These are phyloP conservation scores for Xylariales sp. DNA, from an alignment of 2,329 filamentous ascomycete species.

Conservation along the genomic window DNA sequence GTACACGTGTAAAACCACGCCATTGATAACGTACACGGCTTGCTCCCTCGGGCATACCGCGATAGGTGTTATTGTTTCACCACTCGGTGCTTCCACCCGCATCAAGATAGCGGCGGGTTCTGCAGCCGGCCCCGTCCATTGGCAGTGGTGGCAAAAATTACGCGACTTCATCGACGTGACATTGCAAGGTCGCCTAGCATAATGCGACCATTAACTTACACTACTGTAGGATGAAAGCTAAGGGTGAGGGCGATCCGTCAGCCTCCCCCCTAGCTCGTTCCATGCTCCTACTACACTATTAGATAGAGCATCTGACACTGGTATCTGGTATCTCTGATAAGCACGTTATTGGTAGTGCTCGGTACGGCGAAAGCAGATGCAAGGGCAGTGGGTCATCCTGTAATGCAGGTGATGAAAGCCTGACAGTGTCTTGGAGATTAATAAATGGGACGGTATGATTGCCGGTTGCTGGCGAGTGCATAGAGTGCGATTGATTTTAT, in stretches of 20 bases:
- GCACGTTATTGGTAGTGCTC: conserved; percentile 14
- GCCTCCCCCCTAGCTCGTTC: conserved; percentile 16
- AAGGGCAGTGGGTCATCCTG: conserved; percentile 17
- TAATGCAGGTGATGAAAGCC: conserved; percentile 23
- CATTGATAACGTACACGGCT: conserved; percentile 19
- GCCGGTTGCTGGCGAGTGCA: background rate
- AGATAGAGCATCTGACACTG: conserved; percentile 24
- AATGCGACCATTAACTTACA: conserved; percentile 17
- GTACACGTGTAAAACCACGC: background rate
- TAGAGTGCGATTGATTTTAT: conserved; percentile 8
- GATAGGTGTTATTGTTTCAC: background rate
- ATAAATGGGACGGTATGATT: conserved; percentile 7
- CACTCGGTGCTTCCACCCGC: background rate
- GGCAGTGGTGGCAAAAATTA: conserved; percentile 18
- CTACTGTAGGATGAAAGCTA: conserved; percentile 4
- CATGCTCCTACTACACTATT: background rate
- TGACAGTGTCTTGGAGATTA: conserved; percentile 20
- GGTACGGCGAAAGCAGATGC: conserved; percentile 4
- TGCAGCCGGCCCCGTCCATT: background rate
- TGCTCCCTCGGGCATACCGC: conserved; percentile 20
- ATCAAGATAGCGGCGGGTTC: conserved; percentile 16
- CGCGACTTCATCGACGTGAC: conserved; percentile 23
- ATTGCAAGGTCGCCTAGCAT: conserved; percentile 30
- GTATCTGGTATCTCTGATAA: conserved; percentile 15
- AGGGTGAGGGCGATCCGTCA: conserved; percentile 17